Evolutionary conservation across 2,329 filamentous ascomycete genomes (phyloP).

Genomic region (Pyrenochaeta sp.): DNA sequence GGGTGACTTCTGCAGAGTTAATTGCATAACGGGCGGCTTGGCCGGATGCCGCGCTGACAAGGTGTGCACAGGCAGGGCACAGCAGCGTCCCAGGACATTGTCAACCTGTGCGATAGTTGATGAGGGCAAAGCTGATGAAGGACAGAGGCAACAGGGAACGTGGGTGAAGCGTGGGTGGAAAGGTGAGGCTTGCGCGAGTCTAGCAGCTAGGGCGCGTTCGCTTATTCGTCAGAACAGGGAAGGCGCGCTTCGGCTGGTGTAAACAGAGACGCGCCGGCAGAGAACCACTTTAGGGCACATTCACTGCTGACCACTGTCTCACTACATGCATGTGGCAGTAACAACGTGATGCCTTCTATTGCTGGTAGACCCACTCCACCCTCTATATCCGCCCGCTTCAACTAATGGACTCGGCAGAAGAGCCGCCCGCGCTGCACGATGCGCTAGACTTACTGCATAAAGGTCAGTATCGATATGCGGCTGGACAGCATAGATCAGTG

Average conservation of each 20-base stretch:
- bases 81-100: not conserved
- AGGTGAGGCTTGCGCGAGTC: slow-evolving; percentile 5
- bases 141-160: slow-evolving; percentile 22
- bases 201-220: slow-evolving; percentile 17
- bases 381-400: slow-evolving; percentile 8
- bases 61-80: slow-evolving; percentile 6
- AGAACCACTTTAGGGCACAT: slow-evolving; percentile 8
- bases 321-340: slow-evolving; percentile 31
- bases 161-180: slow-evolving; percentile 18
- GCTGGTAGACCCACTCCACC: slow-evolving; percentile 31
- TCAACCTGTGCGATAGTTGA: slow-evolving; percentile 4
- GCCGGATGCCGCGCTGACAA: slow-evolving; percentile 24
- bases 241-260: slow-evolving; percentile 32
- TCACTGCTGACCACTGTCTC: slow-evolving; percentile 35
- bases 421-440: slow-evolving; percentile 42
- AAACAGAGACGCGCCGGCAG: slow-evolving; percentile 38
- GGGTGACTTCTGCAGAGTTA: slow-evolving; percentile 51
- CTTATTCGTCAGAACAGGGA: slow-evolving; percentile 33
- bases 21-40: slow-evolving; percentile 36
- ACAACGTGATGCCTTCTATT: slow-evolving; percentile 42
- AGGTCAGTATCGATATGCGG: slow-evolving; percentile 37
- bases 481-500: slow-evolving; percentile 21
- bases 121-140: slow-evolving; percentile 13
- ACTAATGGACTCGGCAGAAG: slow-evolving; percentile 41
- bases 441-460: slow-evolving; percentile 48